These are phyloP conservation scores for Penicillium hesseltinei DNA, from an alignment of 2,329 filamentous ascomycete species.

Conservation along the genomic window DNA sequence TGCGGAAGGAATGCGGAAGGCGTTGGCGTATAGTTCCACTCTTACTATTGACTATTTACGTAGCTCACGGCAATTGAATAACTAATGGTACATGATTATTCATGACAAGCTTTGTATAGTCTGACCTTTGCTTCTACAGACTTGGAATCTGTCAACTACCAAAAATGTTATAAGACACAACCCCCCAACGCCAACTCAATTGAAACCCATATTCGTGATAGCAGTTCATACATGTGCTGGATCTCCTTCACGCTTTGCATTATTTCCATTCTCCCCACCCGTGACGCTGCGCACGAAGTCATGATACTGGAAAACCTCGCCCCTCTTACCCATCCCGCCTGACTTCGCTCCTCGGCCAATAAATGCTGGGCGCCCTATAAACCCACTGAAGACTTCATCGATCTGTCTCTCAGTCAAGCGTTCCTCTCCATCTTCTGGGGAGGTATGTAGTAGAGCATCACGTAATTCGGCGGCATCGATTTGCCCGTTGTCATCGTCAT, in stretches of 20 bases:
- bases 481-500: constrained; percentile 92
- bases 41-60: background rate
- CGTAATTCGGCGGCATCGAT: constrained; percentile 79
- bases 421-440: constrained; percentile 68
- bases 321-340: constrained; percentile 60
- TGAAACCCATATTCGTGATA: constrained; percentile 4
- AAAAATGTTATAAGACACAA: background rate
- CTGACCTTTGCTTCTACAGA: background rate
- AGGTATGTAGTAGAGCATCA: constrained; percentile 78
- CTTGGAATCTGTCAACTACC: background rate
- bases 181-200: constrained; percentile 17
- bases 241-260: constrained; percentile 21
- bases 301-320: constrained; percentile 89
- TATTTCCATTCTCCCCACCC: constrained; percentile 47
- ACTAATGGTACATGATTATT: background rate
- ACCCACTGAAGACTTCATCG: constrained; percentile 82
- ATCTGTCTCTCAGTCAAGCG: constrained; percentile 70
- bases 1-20: constrained; percentile 24
- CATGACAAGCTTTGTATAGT: background rate
- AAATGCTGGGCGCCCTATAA: constrained; percentile 80
- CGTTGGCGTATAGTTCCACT: background rate
- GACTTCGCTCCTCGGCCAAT: constrained; percentile 52
- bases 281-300: constrained; percentile 78
- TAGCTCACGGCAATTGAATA: background rate
- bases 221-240: constrained; percentile 12